Percentiles rank a stretch among this genome's conserved stretches.
Conservation (phyloP, 768 basidiomycete genomes). For the Leucocoprinus sp. region DNA sequence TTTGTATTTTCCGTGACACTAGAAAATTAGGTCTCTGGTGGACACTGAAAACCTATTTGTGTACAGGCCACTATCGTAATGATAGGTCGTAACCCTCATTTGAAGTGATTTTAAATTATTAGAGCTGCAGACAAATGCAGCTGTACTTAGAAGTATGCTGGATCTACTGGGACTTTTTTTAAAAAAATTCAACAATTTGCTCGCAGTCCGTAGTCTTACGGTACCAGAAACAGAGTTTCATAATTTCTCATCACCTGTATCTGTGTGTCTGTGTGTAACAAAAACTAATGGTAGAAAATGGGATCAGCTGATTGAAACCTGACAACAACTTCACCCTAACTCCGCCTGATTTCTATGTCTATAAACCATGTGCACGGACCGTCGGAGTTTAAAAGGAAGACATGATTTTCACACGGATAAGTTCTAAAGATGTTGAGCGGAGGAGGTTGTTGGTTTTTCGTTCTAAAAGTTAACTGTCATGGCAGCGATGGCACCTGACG, state of each 20-base stretch:
- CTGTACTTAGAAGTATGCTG: no score
- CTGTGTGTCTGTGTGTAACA: no score
- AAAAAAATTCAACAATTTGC: neutral
- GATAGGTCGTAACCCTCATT: no score
- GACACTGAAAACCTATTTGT: no score
- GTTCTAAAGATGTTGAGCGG: neutral
- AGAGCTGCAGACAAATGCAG: no score
- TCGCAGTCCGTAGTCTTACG: neutral
- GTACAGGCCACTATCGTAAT: no score
- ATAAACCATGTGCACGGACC: slow-evolving; percentile 8
- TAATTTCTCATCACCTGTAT: no score
- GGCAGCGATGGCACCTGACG: slow-evolving; percentile 25
- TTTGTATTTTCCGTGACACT: neutral
- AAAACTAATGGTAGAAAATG: no score
- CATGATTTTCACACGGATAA: neutral
- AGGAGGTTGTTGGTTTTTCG: neutral
- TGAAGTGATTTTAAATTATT: no score
- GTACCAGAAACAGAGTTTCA: no score
- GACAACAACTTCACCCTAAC: no score
- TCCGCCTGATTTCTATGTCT: neutral
- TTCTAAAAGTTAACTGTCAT: slow-evolving; percentile 17
- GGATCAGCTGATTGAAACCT: no score
- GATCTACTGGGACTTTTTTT: slow-evolving; percentile 1
- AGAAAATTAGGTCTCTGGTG: neutral
- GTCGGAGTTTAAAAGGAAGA: slow-evolving; percentile 16